Evolutionary conservation across 768 basidiomycete genomes (phyloP).

Genomic region (Suillus paluster): DNA sequence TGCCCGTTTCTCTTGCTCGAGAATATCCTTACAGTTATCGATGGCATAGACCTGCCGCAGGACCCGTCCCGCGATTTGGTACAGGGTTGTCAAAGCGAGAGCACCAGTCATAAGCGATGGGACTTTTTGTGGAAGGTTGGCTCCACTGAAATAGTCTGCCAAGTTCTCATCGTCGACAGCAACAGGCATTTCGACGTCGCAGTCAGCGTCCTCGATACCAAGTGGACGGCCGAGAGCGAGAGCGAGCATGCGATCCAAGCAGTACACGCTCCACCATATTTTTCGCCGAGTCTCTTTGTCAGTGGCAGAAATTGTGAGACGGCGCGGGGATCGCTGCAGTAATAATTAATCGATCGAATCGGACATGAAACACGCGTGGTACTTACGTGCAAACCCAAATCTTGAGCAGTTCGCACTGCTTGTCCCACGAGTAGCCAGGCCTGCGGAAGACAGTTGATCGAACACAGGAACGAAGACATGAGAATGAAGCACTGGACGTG

Average conservation of each 20-base stretch:
- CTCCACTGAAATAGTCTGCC: slow-evolving; percentile 72
- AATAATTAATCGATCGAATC: slow-evolving; percentile 20
- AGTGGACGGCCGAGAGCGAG: slow-evolving; percentile 88
- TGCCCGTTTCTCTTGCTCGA: slow-evolving; percentile 73
- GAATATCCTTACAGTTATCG: slow-evolving; percentile 72
- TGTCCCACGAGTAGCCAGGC: slow-evolving; percentile 94
- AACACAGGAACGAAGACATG: slow-evolving; percentile 89
- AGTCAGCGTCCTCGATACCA: slow-evolving; percentile 88
- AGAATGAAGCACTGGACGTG: slow-evolving; percentile 92
- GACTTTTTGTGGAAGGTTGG: slow-evolving; percentile 54
- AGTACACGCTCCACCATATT: slow-evolving; percentile 95
- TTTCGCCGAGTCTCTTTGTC: slow-evolving; percentile 91
- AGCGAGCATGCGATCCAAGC: slow-evolving; percentile 90
- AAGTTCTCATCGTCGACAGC: slow-evolving; percentile 83
- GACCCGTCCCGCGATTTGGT: slow-evolving; percentile 84
- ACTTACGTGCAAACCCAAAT: slow-evolving; percentile 89
- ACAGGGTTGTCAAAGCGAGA: slow-evolving; percentile 74
- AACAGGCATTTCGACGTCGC: slow-evolving; percentile 85
- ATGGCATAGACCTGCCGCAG: slow-evolving; percentile 83
- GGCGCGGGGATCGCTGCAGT: slow-evolving; percentile 77
- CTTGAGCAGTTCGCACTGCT: slow-evolving; percentile 87
- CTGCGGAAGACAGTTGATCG: slow-evolving; percentile 91
- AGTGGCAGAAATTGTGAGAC: slow-evolving; percentile 67
- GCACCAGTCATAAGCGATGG: slow-evolving; percentile 83
- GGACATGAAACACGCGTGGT: slow-evolving; percentile 9